Evolutionary conservation across 2,329 filamentous ascomycete genomes (phyloP), one percentile per base, ranked within the genome.

Genomic region (Bertia moriformis): DNA sequence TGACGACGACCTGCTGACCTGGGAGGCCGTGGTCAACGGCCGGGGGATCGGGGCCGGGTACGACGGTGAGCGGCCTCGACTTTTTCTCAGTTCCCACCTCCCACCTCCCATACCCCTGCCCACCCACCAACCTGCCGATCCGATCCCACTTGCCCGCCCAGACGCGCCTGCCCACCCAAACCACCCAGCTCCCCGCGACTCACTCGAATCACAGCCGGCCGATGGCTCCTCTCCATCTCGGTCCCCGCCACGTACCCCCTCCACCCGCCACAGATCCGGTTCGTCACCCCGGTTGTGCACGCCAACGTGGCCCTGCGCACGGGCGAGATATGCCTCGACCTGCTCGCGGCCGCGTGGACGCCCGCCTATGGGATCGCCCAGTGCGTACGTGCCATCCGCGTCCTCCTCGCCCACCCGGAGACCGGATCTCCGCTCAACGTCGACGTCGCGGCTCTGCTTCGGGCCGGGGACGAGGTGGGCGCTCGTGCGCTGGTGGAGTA

Each of bases 301-400:
- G 78, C 88, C 37, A 95, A 95, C 59, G 76, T 76, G 20, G 65
- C 66, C 39, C 65, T 72, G 45, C 50, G 69, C 48, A 87, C 76
- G 2, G 91, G 91, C 48, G 88, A 95, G 60, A 91, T 98, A 53
- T 98, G 91, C 58, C 74, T 96, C 19, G 91, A 95, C 54, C 69
- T 96, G 44, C 68, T 98, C 43, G 71, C 71, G 52, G 71, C 79
- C 40, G 71, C 71, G 14, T 96, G 89, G 89, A 82, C 83, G 42
- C 84, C 88, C 1, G 78, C 85, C 14, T 91, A 94, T 58, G 88
- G 80, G 30, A 70, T 96, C 15, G 71, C 80, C 24, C 73, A 80
- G 51, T 82, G 79, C 44, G 63, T 89, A 51, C 78, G 82, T 49
- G 76, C 76, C 37, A 71, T 89, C 45, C 73, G 82, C 47, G 71